Evolutionary conservation across 228 moss, liverwort and hornwort species (phyloP).

Genomic region (Sphagnum magellanicum): DNA sequence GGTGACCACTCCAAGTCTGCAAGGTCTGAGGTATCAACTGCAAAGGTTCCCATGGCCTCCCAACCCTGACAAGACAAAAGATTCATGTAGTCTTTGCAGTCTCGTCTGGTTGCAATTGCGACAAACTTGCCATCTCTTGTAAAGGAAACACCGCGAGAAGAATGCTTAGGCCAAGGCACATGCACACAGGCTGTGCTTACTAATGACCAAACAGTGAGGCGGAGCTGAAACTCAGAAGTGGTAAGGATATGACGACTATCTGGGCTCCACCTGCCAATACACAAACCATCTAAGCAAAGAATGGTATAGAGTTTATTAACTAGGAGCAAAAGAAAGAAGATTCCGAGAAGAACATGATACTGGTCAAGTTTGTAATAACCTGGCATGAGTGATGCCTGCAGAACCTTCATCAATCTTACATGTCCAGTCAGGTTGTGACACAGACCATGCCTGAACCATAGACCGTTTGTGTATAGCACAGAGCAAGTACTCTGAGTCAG

Average conservation of each 20-base stretch:
- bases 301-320: too few species aligned
- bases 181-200: constrained; percentile 98
- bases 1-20: constrained; percentile 94
- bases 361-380: constrained; percentile 13
- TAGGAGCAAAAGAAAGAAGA: too few species aligned
- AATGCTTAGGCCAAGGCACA: constrained; percentile 92
- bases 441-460: constrained; percentile 92
- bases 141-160: constrained; percentile 73
- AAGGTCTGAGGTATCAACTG: constrained; percentile 75
- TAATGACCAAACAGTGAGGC: constrained; percentile 94
- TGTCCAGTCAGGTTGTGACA: constrained; percentile 88
- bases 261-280: constrained; percentile 64
- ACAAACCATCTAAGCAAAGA: not conserved
- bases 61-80: constrained; percentile 80
- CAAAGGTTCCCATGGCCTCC: constrained; percentile 89
- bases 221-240: constrained; percentile 88
- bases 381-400: constrained; percentile 80
- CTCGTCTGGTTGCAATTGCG: constrained; percentile 82
- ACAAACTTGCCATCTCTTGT: constrained; percentile 88
- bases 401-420: constrained; percentile 97
- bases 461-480: constrained; percentile 82
- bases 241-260: constrained; percentile 98
- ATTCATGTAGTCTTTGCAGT: constrained; percentile 92
- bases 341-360: too few species aligned
- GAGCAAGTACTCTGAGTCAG: constrained; percentile 87